Base-by-base conservation (phyloP, 768 basidiomycete genomes). In the Rhodotorula toruloides region DNA sequence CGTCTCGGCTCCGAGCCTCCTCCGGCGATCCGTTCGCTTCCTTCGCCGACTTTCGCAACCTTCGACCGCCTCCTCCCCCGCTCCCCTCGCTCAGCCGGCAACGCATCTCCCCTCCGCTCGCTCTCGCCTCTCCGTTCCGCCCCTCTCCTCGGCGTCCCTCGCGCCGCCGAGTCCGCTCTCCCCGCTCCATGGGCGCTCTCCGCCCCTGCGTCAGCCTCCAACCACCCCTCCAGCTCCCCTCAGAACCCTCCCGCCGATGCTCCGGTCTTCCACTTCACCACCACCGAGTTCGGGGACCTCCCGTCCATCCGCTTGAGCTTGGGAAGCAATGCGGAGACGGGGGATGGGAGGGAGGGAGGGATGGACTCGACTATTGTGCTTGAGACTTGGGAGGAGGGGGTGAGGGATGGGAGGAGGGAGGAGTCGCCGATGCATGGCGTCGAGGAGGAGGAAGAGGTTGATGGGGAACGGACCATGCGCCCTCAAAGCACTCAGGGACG, bases 301-400 rank as follows among this genome's bases (percentile, higher is more conserved):
- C 65, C 58, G 0, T 53, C 63, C n/a, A 3, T 50, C 29, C 37
- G 13, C 4, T 25, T 57, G 14, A 40, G 37, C 37, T 14, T 27
- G 19, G 54, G 19, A 22, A 19, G 17, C 4, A 2, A 34, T 4
- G 43, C 22, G 7, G 54, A 17, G 49, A 22, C 10, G 19, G 39
- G 36, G 37, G 39, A 21, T 43, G 54, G n/a, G 50, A 37, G 54
- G 2, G 39, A 8, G 1, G 40, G 25, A 14, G 66, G 66, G 21
- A 67, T 67, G 66, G 66, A 67, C 31, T 54, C 54, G 42, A 58
- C 56, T 37, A 36, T 67, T 19, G n/a, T 67, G 19, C 44, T 52
- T 25, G 49, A 61, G 22, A 54, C 53, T 34, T 54, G 53, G 53
- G 40, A 48, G 25, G 42, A 54, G 12, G n/a, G 19, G 29, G 12